These are phyloP conservation scores for Silene conica DNA, from an alignment of 148 eudicot species.

Conservation along the genomic window DNA sequence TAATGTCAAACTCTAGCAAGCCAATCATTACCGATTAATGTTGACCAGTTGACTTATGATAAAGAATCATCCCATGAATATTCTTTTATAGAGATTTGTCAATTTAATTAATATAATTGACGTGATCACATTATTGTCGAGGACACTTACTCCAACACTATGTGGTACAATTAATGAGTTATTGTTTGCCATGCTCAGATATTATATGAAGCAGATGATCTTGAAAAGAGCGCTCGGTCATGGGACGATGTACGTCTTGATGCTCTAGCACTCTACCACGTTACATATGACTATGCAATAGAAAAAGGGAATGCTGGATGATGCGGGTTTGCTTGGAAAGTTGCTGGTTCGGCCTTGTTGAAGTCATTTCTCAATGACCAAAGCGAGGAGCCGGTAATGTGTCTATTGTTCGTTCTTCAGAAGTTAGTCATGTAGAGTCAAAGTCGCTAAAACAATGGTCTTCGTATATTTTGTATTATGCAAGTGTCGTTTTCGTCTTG, in stretches of 20 bases:
- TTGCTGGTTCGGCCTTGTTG: slow-evolving; percentile 42
- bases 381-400: slow-evolving; percentile 1
- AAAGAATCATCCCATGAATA: no score
- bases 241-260: slow-evolving; percentile 39
- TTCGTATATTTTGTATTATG: no score
- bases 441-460: no score
- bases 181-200: slow-evolving; percentile 23
- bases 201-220: slow-evolving; percentile 45
- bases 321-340: slow-evolving; percentile 72
- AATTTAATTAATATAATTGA: no score
- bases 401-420: neutral
- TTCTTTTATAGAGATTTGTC: no score
- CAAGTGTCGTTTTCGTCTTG: no score
- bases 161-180: no score
- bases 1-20: no score
- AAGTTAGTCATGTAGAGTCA: neutral
- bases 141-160: no score
- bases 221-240: slow-evolving; percentile 38
- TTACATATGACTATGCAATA: slow-evolving; percentile 41
- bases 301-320: neutral
- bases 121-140: no score
- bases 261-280: slow-evolving; percentile 54
- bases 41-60: no score
- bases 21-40: no score
- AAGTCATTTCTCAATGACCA: slow-evolving; percentile 12